A percentile compares a stretch with the other conserved stretches of the same genome.
Evolutionary conservation across 345 rosid species (phyloP).

Genomic region (Salix purpurea): DNA sequence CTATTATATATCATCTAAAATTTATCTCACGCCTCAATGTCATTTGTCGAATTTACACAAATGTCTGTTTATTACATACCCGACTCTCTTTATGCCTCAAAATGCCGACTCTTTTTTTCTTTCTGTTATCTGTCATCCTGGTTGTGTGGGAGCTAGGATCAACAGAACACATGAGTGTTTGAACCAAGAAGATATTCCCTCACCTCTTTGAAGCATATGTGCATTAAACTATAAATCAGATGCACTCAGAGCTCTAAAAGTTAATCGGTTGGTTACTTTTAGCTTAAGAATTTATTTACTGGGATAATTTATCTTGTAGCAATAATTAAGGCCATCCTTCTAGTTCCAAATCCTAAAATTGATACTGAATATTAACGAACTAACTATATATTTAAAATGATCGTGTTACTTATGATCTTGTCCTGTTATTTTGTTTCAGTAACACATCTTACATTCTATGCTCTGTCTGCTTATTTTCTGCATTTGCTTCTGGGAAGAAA

Average conservation of each 20-base stretch:
- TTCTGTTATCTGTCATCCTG: background rate
- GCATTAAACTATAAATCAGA: background rate
- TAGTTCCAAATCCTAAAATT: background rate
- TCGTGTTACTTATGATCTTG: conserved; percentile 3
- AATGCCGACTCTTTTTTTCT: background rate
- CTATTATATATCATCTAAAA: background rate
- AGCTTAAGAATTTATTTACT: background rate
- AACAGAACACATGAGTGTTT: background rate
- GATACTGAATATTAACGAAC: background rate
- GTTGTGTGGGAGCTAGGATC: background rate
- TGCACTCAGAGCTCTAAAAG: background rate
- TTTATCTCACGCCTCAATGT: background rate
- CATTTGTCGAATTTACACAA: background rate
- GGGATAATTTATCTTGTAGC: background rate
- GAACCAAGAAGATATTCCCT: background rate
- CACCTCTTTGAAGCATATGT: too few species aligned
- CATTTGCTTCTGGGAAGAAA: conserved; percentile 30
- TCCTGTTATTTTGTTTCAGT: conserved; percentile 2
- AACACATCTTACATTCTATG: conserved; percentile 1
- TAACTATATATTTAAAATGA: background rate
- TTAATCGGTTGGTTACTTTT: background rate
- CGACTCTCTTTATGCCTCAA: background rate
- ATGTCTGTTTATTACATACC: background rate
- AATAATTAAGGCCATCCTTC: background rate
- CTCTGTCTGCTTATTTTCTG: conserved; percentile 5